phyloP scores from a whole-genome alignment of 2,329 filamentous ascomycete species.

The Epichloe baconii region DNA sequence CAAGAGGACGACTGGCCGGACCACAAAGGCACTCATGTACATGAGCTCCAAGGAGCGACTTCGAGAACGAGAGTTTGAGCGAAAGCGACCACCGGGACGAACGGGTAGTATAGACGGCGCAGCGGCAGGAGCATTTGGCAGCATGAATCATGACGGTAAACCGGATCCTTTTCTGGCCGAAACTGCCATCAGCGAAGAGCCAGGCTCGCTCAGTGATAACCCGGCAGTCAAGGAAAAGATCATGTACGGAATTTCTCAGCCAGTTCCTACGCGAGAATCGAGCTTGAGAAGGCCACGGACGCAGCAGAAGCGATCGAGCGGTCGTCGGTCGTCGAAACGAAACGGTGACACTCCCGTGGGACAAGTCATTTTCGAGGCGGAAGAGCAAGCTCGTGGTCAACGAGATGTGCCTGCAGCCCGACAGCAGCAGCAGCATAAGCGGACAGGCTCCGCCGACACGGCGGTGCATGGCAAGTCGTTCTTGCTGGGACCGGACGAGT shows the following conservation, averaged over 20 bases:
- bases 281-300: constrained; percentile 47
- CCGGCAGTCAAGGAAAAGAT: constrained; percentile 11
- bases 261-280: constrained; percentile 55
- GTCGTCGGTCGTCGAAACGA: constrained; percentile 35
- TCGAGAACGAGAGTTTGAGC: constrained; percentile 48
- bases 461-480: constrained; percentile 8
- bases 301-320: constrained; percentile 39
- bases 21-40: constrained; percentile 51
- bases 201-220: constrained; percentile 16
- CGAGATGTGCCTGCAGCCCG: background rate
- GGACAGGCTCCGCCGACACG: constrained; percentile 5
- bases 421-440: background rate
- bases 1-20: constrained; percentile 38
- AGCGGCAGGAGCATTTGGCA: constrained; percentile 17
- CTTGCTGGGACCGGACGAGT: constrained; percentile 13
- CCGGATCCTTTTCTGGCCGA: constrained; percentile 39
- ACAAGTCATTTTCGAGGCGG: constrained; percentile 31
- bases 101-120: constrained; percentile 16
- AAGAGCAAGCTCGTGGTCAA: constrained; percentile 16
- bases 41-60: constrained; percentile 61
- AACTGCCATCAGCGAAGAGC: constrained; percentile 43
- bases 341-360: constrained; percentile 26
- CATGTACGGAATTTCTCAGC: constrained; percentile 26
- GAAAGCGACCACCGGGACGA: constrained; percentile 33
- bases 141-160: constrained; percentile 16